Evolutionary conservation across 1,284 basidiomycete genomes (phyloP).

Genomic region (Marasmius tenuissimus): DNA sequence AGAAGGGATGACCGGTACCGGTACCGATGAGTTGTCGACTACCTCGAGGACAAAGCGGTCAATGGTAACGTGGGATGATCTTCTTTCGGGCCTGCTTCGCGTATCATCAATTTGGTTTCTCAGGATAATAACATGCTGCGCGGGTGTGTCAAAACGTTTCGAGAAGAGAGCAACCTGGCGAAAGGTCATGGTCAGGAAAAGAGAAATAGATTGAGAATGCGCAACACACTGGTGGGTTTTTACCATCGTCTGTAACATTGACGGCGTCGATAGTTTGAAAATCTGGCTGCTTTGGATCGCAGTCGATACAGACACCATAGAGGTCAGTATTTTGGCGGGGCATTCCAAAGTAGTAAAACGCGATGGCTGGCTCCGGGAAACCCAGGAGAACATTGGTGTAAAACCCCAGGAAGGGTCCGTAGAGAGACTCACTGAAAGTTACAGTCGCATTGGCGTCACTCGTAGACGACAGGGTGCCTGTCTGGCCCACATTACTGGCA

Average conservation of each 20-base stretch:
- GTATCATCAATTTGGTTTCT: neutral
- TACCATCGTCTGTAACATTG: slow-evolving; percentile 24
- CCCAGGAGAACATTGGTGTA: too few species aligned
- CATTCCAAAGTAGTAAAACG: too few species aligned
- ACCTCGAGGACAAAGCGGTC: slow-evolving; percentile 26
- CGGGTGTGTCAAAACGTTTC: neutral
- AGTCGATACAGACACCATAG: slow-evolving; percentile 30
- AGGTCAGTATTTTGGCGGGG: neutral
- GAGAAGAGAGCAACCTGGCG: slow-evolving; percentile 19
- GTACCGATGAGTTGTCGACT: neutral
- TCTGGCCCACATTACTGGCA: slow-evolving; percentile 21
- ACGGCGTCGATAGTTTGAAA: slow-evolving; percentile 26
- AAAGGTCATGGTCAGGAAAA: slow-evolving; percentile 19
- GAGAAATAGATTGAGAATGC: neutral
- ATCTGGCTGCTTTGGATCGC: slow-evolving; percentile 23
- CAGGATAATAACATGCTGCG: neutral
- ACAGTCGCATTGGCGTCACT: too few species aligned
- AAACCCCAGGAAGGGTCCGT: too few species aligned
- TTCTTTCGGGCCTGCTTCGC: slow-evolving; percentile 15
- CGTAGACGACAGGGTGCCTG: too few species aligned
- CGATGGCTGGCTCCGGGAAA: too few species aligned
- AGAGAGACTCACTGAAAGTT: too few species aligned
- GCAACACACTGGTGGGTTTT: slow-evolving; percentile 26
- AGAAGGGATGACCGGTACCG: neutral
- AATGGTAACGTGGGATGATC: slow-evolving; percentile 29